phyloP scores from a whole-genome alignment of 2,329 filamentous ascomycete species.

The Claviceps sp. region DNA sequence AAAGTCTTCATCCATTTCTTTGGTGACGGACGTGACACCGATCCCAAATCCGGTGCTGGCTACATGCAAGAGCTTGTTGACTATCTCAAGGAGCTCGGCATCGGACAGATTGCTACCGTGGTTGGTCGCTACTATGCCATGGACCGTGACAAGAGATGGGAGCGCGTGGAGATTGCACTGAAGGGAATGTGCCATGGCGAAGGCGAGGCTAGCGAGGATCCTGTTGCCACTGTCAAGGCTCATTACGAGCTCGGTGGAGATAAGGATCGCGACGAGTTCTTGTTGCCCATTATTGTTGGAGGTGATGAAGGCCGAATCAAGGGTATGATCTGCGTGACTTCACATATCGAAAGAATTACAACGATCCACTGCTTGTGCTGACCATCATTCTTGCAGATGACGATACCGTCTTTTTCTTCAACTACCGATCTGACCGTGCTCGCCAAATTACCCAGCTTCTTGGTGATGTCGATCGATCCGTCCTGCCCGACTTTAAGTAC shows the following conservation, averaged over 20 bases:
- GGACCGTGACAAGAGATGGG: conserved; percentile 99
- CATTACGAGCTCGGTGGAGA: conserved; percentile 61
- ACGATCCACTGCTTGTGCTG: neutral
- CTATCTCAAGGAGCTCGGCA: conserved; percentile 68
- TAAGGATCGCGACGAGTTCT: conserved; percentile 85
- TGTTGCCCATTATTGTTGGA: conserved; percentile 92
- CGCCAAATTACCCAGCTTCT: conserved; percentile 92
- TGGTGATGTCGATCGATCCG: conserved; percentile 83
- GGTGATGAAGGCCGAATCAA: conserved; percentile 77
- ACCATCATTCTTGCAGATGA: conserved; percentile 42
- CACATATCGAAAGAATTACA: conserved; percentile 8
- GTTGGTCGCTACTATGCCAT: conserved; percentile 97
- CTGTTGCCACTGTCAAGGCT: conserved; percentile 73
- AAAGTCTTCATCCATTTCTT: conserved; percentile 99
- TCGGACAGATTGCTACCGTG: conserved; percentile 80
- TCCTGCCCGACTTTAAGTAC: conserved; percentile 81
- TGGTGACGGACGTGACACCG: conserved; percentile 92
- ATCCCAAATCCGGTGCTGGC: conserved; percentile 80
- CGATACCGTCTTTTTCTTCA: conserved; percentile 99
- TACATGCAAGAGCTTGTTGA: conserved; percentile 82
- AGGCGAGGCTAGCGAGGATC: conserved; percentile 74
- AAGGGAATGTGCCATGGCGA: conserved; percentile 78
- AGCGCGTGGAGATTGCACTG: conserved; percentile 78
- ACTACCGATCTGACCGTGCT: conserved; percentile 97
- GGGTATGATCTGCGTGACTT: conserved; percentile 33